Evolutionary conservation across 805 yeast genomes (phyloP).

Genomic region (Yamadazyma takamatsuzukensis): DNA sequence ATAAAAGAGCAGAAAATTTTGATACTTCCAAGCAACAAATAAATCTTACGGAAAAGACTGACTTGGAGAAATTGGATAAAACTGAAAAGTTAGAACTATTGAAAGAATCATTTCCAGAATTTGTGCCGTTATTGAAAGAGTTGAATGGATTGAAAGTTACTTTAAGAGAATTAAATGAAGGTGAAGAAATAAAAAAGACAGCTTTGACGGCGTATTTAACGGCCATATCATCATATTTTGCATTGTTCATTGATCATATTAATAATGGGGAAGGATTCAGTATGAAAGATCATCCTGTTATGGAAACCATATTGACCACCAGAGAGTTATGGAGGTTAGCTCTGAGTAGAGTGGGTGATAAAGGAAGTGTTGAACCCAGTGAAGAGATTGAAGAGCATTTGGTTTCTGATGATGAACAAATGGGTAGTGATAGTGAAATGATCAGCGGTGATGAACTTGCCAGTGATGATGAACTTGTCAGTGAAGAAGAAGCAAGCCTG

Average conservation of each 20-base stretch:
- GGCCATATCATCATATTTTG: slow-evolving; percentile 72
- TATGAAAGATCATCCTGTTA: slow-evolving; percentile 85
- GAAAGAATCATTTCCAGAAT: slow-evolving; percentile 74
- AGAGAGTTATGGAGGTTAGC: slow-evolving; percentile 92
- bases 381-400: slow-evolving; percentile 13
- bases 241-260: slow-evolving; percentile 60
- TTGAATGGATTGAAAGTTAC: slow-evolving; percentile 24
- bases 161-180: slow-evolving; percentile 15
- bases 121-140: slow-evolving; percentile 71
- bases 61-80: slow-evolving; percentile 38
- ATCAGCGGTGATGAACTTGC: slow-evolving; percentile 12
- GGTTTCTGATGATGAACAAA: slow-evolving; percentile 20
- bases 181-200: slow-evolving; percentile 46
- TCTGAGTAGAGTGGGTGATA: slow-evolving; percentile 37
- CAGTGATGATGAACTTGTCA: slow-evolving; percentile 15
- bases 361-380: slow-evolving; percentile 13
- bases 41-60: slow-evolving; percentile 33
- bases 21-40: slow-evolving; percentile 27
- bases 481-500: slow-evolving; percentile 16
- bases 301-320: slow-evolving; percentile 79
- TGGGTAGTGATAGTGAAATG: slow-evolving; percentile 13
- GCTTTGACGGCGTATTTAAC: slow-evolving; percentile 81
- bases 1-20: slow-evolving; percentile 47
- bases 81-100: slow-evolving; percentile 53
- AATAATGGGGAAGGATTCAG: slow-evolving; percentile 51